Conservation (phyloP, 306 rosid genomes). For the Boehmeria nivea region DNA sequence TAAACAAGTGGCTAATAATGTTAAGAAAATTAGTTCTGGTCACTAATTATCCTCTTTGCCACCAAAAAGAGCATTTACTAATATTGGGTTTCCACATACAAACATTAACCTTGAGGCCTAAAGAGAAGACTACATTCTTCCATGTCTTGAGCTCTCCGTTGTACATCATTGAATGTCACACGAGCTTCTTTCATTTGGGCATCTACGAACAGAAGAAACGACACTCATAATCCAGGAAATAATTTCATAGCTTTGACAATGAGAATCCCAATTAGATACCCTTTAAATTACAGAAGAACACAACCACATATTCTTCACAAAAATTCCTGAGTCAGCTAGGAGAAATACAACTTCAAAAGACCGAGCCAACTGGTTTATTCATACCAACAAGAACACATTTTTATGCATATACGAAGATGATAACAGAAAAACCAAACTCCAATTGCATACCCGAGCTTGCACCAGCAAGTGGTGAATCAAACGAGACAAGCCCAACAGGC, state of each 20-base stretch:
- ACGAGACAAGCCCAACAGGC: conserved; percentile 23
- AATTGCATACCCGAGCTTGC: conserved; percentile 35
- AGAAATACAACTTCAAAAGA: not conserved
- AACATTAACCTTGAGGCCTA: conserved; percentile 24
- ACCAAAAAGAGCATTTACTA: conserved; percentile 22
- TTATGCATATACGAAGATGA: not conserved
- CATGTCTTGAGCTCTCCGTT: conserved; percentile 21
- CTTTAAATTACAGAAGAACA: not conserved
- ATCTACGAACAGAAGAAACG: conserved; percentile 19
- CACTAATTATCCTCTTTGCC: not conserved
- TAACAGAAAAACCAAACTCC: not conserved
- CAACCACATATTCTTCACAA: not conserved
- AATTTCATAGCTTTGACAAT: not conserved
- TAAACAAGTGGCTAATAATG: too few relatives aligned
- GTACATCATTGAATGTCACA: conserved; percentile 18
- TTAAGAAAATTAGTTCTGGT: too few relatives aligned
- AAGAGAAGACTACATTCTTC: conserved; percentile 25
- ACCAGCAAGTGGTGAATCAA: conserved; percentile 27
- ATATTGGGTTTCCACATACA: conserved; percentile 22
- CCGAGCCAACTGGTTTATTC: not conserved
- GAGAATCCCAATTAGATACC: not conserved
- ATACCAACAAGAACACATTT: not conserved
- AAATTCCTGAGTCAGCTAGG: not conserved
- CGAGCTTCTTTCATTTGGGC: conserved; percentile 2
- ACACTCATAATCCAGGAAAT: not conserved